Conservation (phyloP, 2,329 filamentous ascomycete genomes). For the Clarireedia homoeocarpa region DNA sequence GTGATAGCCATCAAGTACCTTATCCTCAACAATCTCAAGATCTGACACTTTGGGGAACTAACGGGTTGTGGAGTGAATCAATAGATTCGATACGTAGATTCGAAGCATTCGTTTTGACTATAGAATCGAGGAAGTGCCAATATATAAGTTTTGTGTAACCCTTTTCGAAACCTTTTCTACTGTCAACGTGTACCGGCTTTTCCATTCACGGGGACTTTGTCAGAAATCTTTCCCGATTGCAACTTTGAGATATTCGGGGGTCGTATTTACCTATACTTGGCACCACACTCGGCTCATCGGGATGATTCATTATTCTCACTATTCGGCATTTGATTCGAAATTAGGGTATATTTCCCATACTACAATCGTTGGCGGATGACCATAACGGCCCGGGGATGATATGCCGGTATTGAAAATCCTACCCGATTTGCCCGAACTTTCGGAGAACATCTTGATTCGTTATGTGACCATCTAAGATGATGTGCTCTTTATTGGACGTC, state of each 20-base stretch:
- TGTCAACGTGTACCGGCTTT: neutral
- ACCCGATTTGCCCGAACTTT: too few relatives aligned
- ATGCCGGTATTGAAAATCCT: too few relatives aligned
- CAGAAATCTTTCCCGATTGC: neutral
- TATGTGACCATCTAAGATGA: too few relatives aligned
- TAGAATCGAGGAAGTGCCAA: neutral
- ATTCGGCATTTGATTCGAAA: too few relatives aligned
- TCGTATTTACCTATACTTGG: neutral
- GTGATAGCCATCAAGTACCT: neutral
- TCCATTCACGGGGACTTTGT: neutral
- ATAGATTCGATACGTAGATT: too few relatives aligned
- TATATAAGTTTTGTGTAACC: neutral
- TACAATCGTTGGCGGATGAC: too few relatives aligned
- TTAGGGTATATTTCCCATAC: too few relatives aligned
- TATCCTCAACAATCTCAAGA: neutral
- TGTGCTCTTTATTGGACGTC: too few relatives aligned
- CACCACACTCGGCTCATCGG: neutral
- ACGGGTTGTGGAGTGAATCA: neutral
- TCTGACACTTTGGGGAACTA: constrained; percentile 1
- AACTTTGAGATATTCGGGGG: neutral
- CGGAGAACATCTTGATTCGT: too few relatives aligned
- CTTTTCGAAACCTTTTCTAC: neutral
- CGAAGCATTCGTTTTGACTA: too few relatives aligned
- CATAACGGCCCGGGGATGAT: too few relatives aligned
- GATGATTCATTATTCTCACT: too few relatives aligned